Evolutionary conservation across 108 stramenopile species (phyloP), one percentile per base, ranked within the genome.

Genomic region (Cyclostephanos tholiformis): DNA sequence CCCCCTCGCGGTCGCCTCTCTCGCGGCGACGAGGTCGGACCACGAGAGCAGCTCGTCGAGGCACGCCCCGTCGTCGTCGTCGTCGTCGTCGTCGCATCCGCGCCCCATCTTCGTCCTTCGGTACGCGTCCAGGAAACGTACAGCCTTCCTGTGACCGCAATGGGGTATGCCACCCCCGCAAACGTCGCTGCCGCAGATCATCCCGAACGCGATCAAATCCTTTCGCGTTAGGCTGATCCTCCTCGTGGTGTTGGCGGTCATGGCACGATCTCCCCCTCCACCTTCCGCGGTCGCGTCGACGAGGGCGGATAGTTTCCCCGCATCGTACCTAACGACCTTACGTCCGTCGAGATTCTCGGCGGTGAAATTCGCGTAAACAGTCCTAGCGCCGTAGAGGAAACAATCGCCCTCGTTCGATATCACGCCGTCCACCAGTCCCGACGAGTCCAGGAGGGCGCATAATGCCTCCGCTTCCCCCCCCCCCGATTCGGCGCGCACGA

Each of bases 391-490:
- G 71, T 96, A 99, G 13, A 97, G 63, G 14, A 99, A 90, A 41
- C 95, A 91, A 72, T 99, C 98, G 2, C 90, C 92, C 82, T 99
- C 98, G 65, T 97, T 98, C 2, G 97, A 96, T 22, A 99, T 87
- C 23, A 97, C 92, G 14, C 97, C 98, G 68, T 98, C 97, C 11
- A 97, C 97, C 41, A 98, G 61, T 0, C 92, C 94, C 59, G 60
- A 56, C 10, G 72, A 63, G 65, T 93, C 94, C 35, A 96, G 76
- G 36, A 92, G 72, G 46, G 96, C 96, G 73, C 98, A 98, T 30
- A 97, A 79, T 12, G 97, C 97, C 71, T 99, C 98, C 5, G n/a
- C n/a, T n/a, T n/a, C n/a, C n/a, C n/a, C n/a, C n/a, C 96, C 98
- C 72, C 98, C 97, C 26, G 94, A 92, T 23, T 91, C 91, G 6